phyloP scores from a whole-genome alignment of 495 filamentous ascomycete genomes.

The Stereocaulon alpinum region DNA sequence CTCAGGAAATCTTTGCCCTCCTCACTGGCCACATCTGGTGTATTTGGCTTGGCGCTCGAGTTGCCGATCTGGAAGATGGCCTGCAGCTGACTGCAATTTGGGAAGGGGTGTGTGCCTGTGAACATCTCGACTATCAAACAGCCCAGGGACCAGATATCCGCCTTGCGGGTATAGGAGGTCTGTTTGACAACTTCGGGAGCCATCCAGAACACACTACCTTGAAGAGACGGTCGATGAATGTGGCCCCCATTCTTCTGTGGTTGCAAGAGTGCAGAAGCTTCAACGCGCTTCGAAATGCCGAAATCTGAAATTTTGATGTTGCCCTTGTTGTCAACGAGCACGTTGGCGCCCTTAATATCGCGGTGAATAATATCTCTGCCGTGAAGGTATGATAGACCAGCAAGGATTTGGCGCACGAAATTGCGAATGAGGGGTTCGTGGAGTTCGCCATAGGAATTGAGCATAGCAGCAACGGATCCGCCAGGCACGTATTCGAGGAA shows the following conservation, averaged over 20 bases:
- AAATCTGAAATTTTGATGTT: conserved; percentile 99
- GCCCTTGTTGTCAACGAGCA: conserved; percentile 97
- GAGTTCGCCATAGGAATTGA: conserved; percentile 93
- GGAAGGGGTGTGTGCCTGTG: conserved; percentile 91
- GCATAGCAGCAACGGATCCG: conserved; percentile 93
- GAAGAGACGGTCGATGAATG: conserved; percentile 79
- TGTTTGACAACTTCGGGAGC: conserved; percentile 97
- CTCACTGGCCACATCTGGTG: conserved; percentile 72
- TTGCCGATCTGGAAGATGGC: conserved; percentile 98
- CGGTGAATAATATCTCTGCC: conserved; percentile 94
- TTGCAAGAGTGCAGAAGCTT: conserved; percentile 57
- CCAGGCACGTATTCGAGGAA: conserved; percentile 99
- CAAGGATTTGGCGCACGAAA: conserved; percentile 93
- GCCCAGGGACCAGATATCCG: conserved; percentile 98
- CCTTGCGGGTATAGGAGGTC: conserved; percentile 95
- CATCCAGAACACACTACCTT: conserved; percentile 99
- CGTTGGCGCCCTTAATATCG: conserved; percentile 98
- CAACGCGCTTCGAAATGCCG: conserved; percentile 95
- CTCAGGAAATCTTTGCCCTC: conserved; percentile 80
- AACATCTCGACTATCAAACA: conserved; percentile 99
- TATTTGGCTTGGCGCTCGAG: conserved; percentile 74
- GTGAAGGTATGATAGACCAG: conserved; percentile 91
- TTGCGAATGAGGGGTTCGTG: conserved; percentile 89
- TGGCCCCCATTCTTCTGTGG: conserved; percentile 48
- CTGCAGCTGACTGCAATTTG: conserved; percentile 91